Evolutionary conservation across 2,329 filamentous ascomycete genomes (phyloP), one percentile per base, ranked within the genome.

Genomic region (Lecanoromycetidae sp.): DNA sequence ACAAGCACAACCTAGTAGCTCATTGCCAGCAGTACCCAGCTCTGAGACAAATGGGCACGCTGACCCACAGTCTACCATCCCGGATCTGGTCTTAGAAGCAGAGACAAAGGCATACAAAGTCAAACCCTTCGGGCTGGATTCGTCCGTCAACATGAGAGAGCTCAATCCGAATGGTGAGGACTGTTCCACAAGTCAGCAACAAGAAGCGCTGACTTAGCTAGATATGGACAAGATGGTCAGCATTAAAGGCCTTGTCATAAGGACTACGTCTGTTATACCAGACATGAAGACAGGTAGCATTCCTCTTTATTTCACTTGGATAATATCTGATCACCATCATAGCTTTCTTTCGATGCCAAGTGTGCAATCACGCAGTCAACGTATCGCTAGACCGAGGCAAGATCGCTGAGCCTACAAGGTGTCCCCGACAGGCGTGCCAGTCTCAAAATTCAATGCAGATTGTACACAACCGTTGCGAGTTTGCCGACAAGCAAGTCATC

Each of bases 401-500:
- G 69, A 98, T 98, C 58, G 82, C 86, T 19, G 91, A 98, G 64
- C 91, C 91, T 2, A 95, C 87, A 0, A 76, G 82, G 57, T 98
- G 91, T 61, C 87, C 88, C 19, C 82, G 91, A 46, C 72, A 77
- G 20, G 77, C 84, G 46, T 98, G 91, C 68, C 74, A 77, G 41
- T 80, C 83, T 46, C 84, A 82, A 61, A 96, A 98, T 67, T 94
- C 90, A 1, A 96, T 98, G 90, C 86, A 95, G 61, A 93, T 98
- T 56, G 76, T 96, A 17, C 91, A 98, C 71, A 98, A 98, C 65
- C 82, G 91, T 51, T 96, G 87, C 56, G 77, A 78, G 7, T 98
- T 98, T 59, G 83, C 88, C 46, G 91, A 98, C 63, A 98, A 98
- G 70, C 91, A 98, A 63, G 87, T 98, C 50, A 94, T 98, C 68